These are phyloP conservation scores for Penicillium thymicola DNA, from an alignment of 2,329 filamentous ascomycete species.

Conservation along the genomic window DNA sequence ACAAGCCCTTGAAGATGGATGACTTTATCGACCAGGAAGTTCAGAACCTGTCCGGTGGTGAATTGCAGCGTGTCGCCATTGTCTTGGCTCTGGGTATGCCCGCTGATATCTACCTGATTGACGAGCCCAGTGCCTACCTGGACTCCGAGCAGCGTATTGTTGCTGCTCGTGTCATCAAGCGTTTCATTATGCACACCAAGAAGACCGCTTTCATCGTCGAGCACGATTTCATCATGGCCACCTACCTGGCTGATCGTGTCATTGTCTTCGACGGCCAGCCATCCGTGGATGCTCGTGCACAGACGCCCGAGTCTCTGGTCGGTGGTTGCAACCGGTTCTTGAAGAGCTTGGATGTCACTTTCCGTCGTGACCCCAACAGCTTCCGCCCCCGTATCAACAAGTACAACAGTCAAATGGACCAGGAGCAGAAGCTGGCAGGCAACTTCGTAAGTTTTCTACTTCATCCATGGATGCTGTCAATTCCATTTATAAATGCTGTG, in stretches of 20 bases:
- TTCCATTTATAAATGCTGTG: background rate
- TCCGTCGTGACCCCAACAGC: slow-evolving; percentile 95
- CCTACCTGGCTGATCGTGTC: slow-evolving; percentile 81
- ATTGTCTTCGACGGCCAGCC: slow-evolving; percentile 98
- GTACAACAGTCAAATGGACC: slow-evolving; percentile 88
- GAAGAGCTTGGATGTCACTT: slow-evolving; percentile 95
- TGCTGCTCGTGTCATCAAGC: slow-evolving; percentile 95
- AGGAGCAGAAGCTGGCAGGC: slow-evolving; percentile 90
- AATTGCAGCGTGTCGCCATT: slow-evolving; percentile 98
- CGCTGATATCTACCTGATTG: slow-evolving; percentile 97
- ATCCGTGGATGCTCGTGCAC: slow-evolving; percentile 81
- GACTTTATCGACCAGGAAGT: slow-evolving; percentile 99
- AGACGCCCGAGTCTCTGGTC: slow-evolving; percentile 83
- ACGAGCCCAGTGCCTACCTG: slow-evolving; percentile 95
- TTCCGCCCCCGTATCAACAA: slow-evolving; percentile 99
- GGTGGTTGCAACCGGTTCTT: slow-evolving; percentile 96
- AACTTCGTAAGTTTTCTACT: slow-evolving; percentile 65
- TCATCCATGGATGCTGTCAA: slow-evolving; percentile 37
- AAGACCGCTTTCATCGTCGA: slow-evolving; percentile 99
- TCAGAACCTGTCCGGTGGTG: slow-evolving; percentile 97
- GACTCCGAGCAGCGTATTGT: slow-evolving; percentile 99
- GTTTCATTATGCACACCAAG: slow-evolving; percentile 99
- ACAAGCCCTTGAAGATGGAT: slow-evolving; percentile 98
- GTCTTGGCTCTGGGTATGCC: slow-evolving; percentile 93
- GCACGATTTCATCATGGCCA: slow-evolving; percentile 99